Conservation (phyloP, 352 stramenopile genomes). For the Phytopythium helicoides region DNA sequence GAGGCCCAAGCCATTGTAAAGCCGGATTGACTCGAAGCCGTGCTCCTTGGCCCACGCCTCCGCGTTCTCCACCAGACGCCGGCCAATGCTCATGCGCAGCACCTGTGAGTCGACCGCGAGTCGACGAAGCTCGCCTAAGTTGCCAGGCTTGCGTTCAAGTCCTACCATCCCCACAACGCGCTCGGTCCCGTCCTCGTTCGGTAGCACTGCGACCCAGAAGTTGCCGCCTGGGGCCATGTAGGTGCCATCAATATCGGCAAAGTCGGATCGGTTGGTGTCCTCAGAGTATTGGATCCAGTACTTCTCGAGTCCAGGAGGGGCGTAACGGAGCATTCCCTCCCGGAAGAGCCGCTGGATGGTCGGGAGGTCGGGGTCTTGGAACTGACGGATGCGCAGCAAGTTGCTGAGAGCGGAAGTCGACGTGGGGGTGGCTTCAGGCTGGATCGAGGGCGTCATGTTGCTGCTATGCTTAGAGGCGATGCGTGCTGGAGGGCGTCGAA, state of each 20-base stretch:
- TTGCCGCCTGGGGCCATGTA: slow-evolving; percentile 37
- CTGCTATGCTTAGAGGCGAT: too few relatives aligned
- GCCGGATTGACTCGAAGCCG: slow-evolving; percentile 18
- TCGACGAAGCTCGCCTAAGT: slow-evolving; percentile 19
- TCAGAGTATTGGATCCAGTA: slow-evolving; percentile 27
- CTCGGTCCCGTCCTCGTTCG: slow-evolving; percentile 14
- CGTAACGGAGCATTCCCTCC: slow-evolving; percentile 38
- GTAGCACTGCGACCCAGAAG: slow-evolving; percentile 39
- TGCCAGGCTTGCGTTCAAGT: slow-evolving; percentile 18
- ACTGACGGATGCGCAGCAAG: slow-evolving; percentile 30
- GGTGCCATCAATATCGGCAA: slow-evolving; percentile 26
- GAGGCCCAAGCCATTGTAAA: slow-evolving; percentile 11
- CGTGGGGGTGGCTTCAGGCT: too few relatives aligned
- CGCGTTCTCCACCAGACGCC: slow-evolving; percentile 20
- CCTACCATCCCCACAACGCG: slow-evolving; percentile 24
- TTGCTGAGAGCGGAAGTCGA: too few relatives aligned
- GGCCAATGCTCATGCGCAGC: slow-evolving; percentile 24
- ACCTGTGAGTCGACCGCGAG: slow-evolving; percentile 23
- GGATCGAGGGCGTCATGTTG: too few relatives aligned
- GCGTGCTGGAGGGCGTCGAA: too few relatives aligned
- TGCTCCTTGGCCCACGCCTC: slow-evolving; percentile 15
- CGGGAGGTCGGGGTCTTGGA: slow-evolving; percentile 21
- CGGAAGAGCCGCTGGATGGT: slow-evolving; percentile 32
- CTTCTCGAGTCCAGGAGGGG: slow-evolving; percentile 10
- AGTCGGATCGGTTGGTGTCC: slow-evolving; percentile 28